Evolutionary conservation across 371 early-diverging fungal genomes (phyloP).

Genomic region (Mucor mucedo): DNA sequence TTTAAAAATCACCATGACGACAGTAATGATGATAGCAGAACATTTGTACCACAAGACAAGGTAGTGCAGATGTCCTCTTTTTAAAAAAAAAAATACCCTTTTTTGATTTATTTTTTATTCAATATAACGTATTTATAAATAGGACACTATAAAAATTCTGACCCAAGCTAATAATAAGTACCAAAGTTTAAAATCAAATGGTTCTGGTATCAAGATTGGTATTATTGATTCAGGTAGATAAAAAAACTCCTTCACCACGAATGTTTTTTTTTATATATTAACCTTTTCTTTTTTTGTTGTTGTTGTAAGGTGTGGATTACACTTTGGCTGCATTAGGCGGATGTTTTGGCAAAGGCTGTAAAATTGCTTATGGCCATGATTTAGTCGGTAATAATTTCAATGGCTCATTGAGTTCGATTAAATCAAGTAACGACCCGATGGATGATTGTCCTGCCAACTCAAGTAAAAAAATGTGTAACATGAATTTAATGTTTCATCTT

Average conservation of each 20-base stretch:
- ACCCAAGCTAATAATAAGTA: slow-evolving; percentile 28
- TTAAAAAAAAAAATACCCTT: neutral
- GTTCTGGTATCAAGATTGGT: slow-evolving; percentile 41
- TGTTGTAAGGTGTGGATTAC: slow-evolving; percentile 57
- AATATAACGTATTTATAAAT: neutral
- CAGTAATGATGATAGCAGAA: neutral
- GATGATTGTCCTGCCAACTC: slow-evolving; percentile 38
- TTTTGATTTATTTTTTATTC: neutral
- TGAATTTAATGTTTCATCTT: neutral
- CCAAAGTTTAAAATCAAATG: slow-evolving; percentile 25
- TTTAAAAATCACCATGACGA: neutral
- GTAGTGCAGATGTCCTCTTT: neutral
- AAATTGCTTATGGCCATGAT: slow-evolving; percentile 68
- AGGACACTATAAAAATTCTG: slow-evolving; percentile 30
- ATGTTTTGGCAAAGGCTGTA: slow-evolving; percentile 67
- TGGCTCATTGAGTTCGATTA: slow-evolving; percentile 27
- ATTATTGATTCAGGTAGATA: slow-evolving; percentile 47
- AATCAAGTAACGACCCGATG: slow-evolving; percentile 36
- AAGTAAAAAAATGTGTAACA: slow-evolving; percentile 21
- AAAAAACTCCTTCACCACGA: neutral
- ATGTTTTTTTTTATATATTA: too few species aligned
- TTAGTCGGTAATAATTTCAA: slow-evolving; percentile 60
- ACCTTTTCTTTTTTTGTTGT: neutral
- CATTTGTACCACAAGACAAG: slow-evolving; percentile 20
- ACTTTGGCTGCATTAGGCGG: slow-evolving; percentile 76